Evolutionary conservation across 495 filamentous ascomycete species (phyloP).

Genomic region (Hypoxylon subgilvum): DNA sequence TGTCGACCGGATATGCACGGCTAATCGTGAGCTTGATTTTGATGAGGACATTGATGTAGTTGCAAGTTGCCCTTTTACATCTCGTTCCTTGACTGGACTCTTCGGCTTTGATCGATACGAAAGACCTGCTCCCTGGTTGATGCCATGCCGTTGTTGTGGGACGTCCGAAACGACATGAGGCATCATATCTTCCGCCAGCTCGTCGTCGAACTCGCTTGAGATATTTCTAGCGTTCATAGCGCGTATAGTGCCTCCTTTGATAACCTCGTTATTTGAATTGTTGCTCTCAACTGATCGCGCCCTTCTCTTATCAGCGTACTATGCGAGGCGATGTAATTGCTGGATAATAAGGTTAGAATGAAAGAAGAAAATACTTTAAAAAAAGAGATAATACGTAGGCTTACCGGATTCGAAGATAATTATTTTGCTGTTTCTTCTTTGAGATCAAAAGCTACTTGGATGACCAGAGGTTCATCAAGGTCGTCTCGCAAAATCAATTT

Average conservation of each 20-base stretch:
- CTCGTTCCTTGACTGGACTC: neutral
- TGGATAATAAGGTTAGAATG: constrained; percentile 1
- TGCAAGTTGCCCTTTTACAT: constrained; percentile 1
- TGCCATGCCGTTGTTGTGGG: constrained; percentile 4
- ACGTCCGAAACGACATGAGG: constrained; percentile 29
- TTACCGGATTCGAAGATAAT: neutral
- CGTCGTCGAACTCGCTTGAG: neutral
- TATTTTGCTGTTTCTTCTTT: too few relatives aligned
- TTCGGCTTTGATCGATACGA: constrained; percentile 11
- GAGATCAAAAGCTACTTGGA: too few relatives aligned
- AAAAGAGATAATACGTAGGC: too few relatives aligned
- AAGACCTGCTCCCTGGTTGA: constrained; percentile 1
- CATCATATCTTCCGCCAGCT: constrained; percentile 13
- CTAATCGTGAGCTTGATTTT: constrained; percentile 18
- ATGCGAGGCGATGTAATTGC: constrained; percentile 4
- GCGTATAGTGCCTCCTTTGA: neutral
- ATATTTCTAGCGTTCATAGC: neutral
- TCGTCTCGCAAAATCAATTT: too few relatives aligned
- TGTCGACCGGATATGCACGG: constrained; percentile 37
- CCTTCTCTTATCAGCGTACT: constrained; percentile 1
- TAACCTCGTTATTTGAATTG: too few relatives aligned
- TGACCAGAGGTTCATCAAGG: too few relatives aligned
- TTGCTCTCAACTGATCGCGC: constrained; percentile 15
- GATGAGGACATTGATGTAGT: constrained; percentile 5
- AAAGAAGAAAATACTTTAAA: too few relatives aligned